Percentiles rank a stretch among this genome's conserved stretches.
Conservation (phyloP, 768 basidiomycete genomes). For the Russula griseocarnosa region DNA sequence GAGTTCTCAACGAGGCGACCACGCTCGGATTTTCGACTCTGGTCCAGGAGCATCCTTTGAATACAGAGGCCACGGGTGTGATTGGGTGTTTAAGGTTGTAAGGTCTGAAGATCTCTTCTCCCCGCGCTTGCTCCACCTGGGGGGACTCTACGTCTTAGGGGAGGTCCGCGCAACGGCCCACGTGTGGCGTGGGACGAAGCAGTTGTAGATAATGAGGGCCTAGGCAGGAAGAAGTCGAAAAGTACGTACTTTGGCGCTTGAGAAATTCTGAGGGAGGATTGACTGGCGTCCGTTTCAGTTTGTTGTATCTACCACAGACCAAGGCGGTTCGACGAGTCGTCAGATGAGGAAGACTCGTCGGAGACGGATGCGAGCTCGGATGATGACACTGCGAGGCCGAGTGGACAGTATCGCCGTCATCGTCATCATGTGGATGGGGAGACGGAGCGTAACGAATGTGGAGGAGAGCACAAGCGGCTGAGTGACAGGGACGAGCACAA, state of each 20-base stretch:
- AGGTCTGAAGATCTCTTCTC: too few species aligned
- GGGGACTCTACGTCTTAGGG: slow-evolving; percentile 16
- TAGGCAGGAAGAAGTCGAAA: slow-evolving; percentile 89
- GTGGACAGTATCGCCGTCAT: slow-evolving; percentile 8
- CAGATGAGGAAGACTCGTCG: slow-evolving; percentile 51
- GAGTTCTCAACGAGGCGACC: too few species aligned
- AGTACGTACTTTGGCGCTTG: slow-evolving; percentile 49
- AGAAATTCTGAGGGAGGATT: background rate
- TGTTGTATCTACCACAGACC: slow-evolving; percentile 95
- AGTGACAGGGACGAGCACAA: slow-evolving; percentile 9
- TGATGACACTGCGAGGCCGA: slow-evolving; percentile 21
- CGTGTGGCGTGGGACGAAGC: slow-evolving; percentile 75
- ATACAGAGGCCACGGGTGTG: too few species aligned
- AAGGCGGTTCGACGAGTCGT: slow-evolving; percentile 76
- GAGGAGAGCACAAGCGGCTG: background rate
- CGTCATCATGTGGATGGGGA: slow-evolving; percentile 2
- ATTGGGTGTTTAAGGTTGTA: too few species aligned
- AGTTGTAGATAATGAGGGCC: slow-evolving; percentile 72
- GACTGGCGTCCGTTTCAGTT: slow-evolving; percentile 46
- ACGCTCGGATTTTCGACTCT: too few species aligned
- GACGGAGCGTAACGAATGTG: background rate
- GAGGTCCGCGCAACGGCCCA: slow-evolving; percentile 30
- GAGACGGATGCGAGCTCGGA: slow-evolving; percentile 39
- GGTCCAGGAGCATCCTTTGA: too few species aligned
- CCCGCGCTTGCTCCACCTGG: background rate